Evolutionary conservation across 129 eudicot species (phyloP).

Genomic region (Dittrichia graveolens): DNA sequence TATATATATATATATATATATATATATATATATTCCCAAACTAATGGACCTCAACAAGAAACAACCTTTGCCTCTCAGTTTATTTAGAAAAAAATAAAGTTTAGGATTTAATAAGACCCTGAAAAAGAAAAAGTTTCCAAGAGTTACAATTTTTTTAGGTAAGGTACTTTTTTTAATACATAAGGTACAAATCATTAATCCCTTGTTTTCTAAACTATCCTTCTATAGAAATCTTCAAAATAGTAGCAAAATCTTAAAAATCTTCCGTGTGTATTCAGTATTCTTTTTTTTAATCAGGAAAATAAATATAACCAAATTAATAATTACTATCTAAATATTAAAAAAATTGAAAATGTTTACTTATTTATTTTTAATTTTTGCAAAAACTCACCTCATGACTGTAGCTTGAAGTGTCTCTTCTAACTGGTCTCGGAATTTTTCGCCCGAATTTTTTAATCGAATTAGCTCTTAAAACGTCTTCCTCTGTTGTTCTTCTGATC

Average conservation of each 20-base stretch:
- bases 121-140: slow-evolving; percentile 20
- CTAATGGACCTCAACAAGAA: background rate
- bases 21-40: too few relatives aligned
- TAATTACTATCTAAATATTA: background rate
- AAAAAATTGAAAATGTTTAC: background rate
- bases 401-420: slow-evolving; percentile 74
- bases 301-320: background rate
- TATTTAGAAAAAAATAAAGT: background rate
- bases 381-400: slow-evolving; percentile 88
- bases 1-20: too few relatives aligned
- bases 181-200: slow-evolving; percentile 18
- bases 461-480: slow-evolving; percentile 76
- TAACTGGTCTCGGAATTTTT: slow-evolving; percentile 50
- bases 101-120: slow-evolving; percentile 24
- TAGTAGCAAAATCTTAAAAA: slow-evolving; percentile 27
- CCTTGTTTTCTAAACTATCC: slow-evolving; percentile 21
- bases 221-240: slow-evolving; percentile 22
- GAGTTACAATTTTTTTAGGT: background rate
- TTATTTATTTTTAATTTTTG: background rate
- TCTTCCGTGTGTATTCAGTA: too few relatives aligned
- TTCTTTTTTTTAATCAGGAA: background rate
- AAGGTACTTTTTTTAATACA: slow-evolving; percentile 22
- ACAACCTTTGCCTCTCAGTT: background rate
- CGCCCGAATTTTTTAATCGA: slow-evolving; percentile 63
- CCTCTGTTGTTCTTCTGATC: slow-evolving; percentile 72